phyloP scores from a whole-genome alignment of 2,329 filamentous ascomycete genomes.

The Colletotrichum sp. region DNA sequence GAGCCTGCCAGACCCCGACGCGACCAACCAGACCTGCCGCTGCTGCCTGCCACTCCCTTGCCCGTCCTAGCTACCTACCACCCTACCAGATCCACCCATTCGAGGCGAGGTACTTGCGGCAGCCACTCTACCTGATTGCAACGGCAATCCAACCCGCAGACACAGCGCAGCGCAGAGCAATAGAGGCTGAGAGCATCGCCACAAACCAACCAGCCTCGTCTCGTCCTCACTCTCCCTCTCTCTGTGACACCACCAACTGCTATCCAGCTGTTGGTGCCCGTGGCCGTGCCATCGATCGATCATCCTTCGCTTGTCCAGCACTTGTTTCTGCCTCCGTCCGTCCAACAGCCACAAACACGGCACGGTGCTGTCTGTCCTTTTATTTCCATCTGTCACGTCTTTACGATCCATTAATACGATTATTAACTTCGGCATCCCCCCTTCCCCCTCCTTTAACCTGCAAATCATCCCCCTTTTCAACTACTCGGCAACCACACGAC shows the following conservation, averaged over 20 bases:
- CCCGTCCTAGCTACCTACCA: neutral
- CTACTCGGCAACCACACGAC: neutral
- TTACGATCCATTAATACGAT: neutral
- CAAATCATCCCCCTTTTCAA: neutral
- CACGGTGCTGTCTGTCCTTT: neutral
- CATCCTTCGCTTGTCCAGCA: neutral
- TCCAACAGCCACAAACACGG: neutral
- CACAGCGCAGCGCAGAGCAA: neutral
- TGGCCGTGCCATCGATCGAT: conserved; percentile 1
- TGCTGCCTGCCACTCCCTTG: neutral
- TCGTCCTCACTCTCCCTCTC: neutral
- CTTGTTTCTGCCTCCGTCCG: neutral
- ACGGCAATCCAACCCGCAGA: neutral
- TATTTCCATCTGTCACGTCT: neutral
- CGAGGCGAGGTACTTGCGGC: neutral
- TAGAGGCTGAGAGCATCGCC: conserved; percentile 6
- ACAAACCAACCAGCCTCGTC: neutral
- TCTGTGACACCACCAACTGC: conserved; percentile 1
- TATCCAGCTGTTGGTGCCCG: neutral
- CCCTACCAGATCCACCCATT: neutral
- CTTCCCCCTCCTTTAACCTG: neutral
- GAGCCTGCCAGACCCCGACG: neutral
- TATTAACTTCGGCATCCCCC: neutral
- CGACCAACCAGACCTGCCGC: neutral
- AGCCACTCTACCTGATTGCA: neutral